Percentiles rank a stretch among this genome's conserved stretches.
phyloP scores from a whole-genome alignment of 1,139 yeast species.

The Scheffersomyces segobiensis region DNA sequence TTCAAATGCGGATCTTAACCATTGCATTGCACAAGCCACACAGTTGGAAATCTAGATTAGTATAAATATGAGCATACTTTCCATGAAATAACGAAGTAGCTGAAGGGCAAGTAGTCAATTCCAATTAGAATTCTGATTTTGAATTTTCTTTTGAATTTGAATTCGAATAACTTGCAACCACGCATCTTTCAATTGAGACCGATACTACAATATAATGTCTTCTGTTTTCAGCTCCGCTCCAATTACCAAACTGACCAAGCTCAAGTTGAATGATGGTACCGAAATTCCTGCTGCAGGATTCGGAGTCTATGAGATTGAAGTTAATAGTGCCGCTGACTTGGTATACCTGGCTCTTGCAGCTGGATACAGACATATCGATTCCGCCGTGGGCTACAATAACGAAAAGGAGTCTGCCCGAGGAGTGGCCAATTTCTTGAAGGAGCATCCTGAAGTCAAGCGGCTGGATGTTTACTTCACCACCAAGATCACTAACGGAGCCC shows the following conservation, averaged over 20 bases:
- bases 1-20: not conserved
- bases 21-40: not conserved
- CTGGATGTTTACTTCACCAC: conserved; percentile 41
- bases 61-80: not conserved
- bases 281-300: conserved; percentile 49
- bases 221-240: not conserved
- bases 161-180: not conserved
- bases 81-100: not conserved
- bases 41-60: not conserved
- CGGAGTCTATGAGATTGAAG: conserved; percentile 49
- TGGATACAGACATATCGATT: conserved; percentile 45
- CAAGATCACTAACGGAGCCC: conserved; percentile 15
- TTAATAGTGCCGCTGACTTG: conserved; percentile 36
- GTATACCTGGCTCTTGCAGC: conserved; percentile 43
- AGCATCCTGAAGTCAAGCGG: conserved; percentile 36
- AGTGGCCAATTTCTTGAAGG: conserved; percentile 18
- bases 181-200: not conserved
- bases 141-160: not conserved
- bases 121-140: not conserved
- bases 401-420: conserved; percentile 42
- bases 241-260: not conserved
- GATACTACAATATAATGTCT: not conserved
- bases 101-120: not conserved
- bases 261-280: conserved; percentile 22
- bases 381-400: conserved; percentile 41